These are phyloP conservation scores for Pichia sp. DNA, from an alignment of 1,139 yeast species.

Conservation along the genomic window DNA sequence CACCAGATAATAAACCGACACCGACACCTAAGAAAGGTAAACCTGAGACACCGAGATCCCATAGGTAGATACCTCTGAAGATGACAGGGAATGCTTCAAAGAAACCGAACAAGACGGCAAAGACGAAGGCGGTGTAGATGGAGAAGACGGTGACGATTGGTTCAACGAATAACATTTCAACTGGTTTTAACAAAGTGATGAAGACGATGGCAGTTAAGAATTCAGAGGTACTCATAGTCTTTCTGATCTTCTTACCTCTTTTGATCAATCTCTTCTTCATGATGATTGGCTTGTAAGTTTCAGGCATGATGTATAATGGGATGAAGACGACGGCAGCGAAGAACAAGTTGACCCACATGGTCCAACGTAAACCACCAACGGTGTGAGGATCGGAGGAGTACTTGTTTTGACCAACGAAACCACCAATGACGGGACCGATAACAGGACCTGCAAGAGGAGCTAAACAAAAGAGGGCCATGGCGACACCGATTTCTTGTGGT, in stretches of 20 bases:
- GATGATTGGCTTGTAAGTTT: conserved; percentile 65
- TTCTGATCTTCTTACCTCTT: conserved; percentile 51
- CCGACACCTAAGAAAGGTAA: conserved; percentile 71
- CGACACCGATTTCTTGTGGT: conserved; percentile 61
- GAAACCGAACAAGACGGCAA: conserved; percentile 74
- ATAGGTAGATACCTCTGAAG: conserved; percentile 58
- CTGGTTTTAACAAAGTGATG: conserved; percentile 56
- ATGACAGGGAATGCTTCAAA: conserved; percentile 78
- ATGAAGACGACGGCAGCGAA: conserved; percentile 66
- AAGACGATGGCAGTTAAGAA: conserved; percentile 40
- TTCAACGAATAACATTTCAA: conserved; percentile 63
- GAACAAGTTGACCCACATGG: conserved; percentile 73
- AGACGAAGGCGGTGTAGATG: conserved; percentile 65
- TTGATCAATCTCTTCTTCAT: conserved; percentile 55
- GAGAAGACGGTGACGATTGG: conserved; percentile 71
- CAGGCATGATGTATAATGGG: conserved; percentile 58
- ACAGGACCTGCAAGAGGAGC: conserved; percentile 82
- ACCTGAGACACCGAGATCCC: conserved; percentile 62
- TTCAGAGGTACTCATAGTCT: conserved; percentile 29
- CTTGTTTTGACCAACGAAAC: conserved; percentile 65
- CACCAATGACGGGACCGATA: conserved; percentile 80
- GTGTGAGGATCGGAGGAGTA: conserved; percentile 17
- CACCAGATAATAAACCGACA: conserved; percentile 58
- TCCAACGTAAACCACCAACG: conserved; percentile 66
- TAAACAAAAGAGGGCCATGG: conserved; percentile 67